Percentiles rank a stretch among this genome's conserved stretches.
Conservation (phyloP, 495 filamentous ascomycete species). For the Tuber umbilicatum region DNA sequence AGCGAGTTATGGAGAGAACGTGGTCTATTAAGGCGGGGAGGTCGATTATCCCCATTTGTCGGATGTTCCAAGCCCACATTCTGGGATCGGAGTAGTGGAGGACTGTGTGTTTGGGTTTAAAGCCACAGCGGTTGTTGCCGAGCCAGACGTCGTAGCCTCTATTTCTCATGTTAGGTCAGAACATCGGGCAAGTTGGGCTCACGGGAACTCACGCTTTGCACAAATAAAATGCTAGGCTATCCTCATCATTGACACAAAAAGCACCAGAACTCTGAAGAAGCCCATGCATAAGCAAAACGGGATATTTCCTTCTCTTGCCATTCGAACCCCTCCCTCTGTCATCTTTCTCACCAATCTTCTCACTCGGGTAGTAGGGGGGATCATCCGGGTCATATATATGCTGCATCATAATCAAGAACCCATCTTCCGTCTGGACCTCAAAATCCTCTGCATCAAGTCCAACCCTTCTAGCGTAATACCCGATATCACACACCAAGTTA, state of each 20-base stretch:
- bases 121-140: constrained; percentile 89
- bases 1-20: constrained; percentile 74
- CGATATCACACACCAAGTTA: constrained; percentile 66
- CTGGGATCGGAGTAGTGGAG: constrained; percentile 70
- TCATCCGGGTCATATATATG: constrained; percentile 84
- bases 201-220: constrained; percentile 55
- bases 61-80: constrained; percentile 97
- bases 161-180: neutral
- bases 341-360: constrained; percentile 44
- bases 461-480: constrained; percentile 81
- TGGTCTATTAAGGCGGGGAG: constrained; percentile 81
- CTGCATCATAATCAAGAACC: constrained; percentile 81
- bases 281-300: constrained; percentile 82
- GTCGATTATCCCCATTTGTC: constrained; percentile 87
- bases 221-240: constrained; percentile 83
- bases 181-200: neutral
- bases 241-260: constrained; percentile 85
- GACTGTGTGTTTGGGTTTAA: constrained; percentile 65
- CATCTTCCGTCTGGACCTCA: constrained; percentile 87
- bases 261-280: constrained; percentile 81
- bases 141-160: constrained; percentile 93
- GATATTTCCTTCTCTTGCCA: constrained; percentile 60
- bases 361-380: constrained; percentile 42
- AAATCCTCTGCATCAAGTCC: constrained; percentile 81
- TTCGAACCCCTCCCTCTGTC: constrained; percentile 35